Conservation (phyloP, 768 basidiomycete genomes). For the Amylocystis lapponica region DNA sequence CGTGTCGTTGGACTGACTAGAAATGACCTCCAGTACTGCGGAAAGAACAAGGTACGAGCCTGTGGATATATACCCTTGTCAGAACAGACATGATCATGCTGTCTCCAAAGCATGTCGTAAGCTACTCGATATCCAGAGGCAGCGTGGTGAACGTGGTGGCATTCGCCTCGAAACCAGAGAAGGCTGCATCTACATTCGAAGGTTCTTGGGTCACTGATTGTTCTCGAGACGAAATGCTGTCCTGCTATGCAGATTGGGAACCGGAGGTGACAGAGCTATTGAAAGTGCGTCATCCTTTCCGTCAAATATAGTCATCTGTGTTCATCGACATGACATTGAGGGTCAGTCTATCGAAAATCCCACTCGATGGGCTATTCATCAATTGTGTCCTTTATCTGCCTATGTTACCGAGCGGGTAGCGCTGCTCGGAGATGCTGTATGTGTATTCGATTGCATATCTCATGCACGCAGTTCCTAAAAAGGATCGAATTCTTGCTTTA, state of each 20-base stretch:
- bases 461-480: neutral
- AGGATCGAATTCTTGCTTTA: slow-evolving; percentile 3
- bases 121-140: slow-evolving; percentile 41
- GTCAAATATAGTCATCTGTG: too few species aligned
- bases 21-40: slow-evolving; percentile 35
- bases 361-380: slow-evolving; percentile 27
- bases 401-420: slow-evolving; percentile 19
- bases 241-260: slow-evolving; percentile 26
- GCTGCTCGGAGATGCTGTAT: slow-evolving; percentile 28
- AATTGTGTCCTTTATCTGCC: slow-evolving; percentile 21
- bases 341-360: slow-evolving; percentile 22
- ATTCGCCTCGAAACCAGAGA: slow-evolving; percentile 32
- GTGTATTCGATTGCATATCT: neutral
- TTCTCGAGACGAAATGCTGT: slow-evolving; percentile 17
- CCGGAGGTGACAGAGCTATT: slow-evolving; percentile 22
- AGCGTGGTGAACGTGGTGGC: slow-evolving; percentile 42
- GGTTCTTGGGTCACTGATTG: slow-evolving; percentile 23
- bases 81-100: neutral
- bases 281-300: slow-evolving; percentile 10
- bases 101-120: slow-evolving; percentile 37
- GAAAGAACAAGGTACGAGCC: slow-evolving; percentile 36
- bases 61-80: neutral
- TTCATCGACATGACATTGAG: too few species aligned
- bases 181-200: slow-evolving; percentile 22
- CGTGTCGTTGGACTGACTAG: too few species aligned